Evolutionary conservation across 345 rosid species (phyloP).

Genomic region (Camelina neglecta): DNA sequence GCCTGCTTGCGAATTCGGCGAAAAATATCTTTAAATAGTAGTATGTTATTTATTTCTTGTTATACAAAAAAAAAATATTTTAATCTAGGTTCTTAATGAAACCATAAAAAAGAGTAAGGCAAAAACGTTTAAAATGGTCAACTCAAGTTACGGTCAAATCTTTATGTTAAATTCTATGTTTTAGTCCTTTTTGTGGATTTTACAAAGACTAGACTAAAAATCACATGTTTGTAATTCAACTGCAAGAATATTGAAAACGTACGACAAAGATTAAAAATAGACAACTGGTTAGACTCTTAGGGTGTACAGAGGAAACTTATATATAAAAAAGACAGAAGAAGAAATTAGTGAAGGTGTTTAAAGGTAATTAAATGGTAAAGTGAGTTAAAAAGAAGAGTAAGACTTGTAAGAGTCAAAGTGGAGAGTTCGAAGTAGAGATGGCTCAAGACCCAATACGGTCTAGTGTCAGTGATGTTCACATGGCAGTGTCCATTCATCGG

Average conservation of each 20-base stretch:
- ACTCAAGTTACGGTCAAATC: constrained; percentile 26
- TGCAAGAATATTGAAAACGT: constrained; percentile 21
- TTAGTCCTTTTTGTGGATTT: constrained; percentile 13
- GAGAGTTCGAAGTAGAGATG: constrained; percentile 54
- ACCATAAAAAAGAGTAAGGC: too few species aligned
- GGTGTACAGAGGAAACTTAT: neutral
- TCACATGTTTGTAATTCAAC: constrained; percentile 27
- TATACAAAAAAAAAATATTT: neutral
- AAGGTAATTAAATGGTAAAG: constrained; percentile 22
- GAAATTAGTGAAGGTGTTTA: constrained; percentile 30
- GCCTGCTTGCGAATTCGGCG: constrained; percentile 3
- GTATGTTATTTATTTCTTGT: neutral
- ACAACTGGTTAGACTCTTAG: constrained; percentile 3
- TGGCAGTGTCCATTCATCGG: constrained; percentile 51
- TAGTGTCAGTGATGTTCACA: constrained; percentile 61
- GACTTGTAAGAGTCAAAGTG: constrained; percentile 53
- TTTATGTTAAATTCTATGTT: neutral
- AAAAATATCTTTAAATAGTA: neutral
- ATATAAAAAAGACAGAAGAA: neutral
- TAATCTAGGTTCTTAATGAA: neutral
- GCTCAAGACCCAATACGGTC: constrained; percentile 53
- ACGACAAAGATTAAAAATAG: constrained; percentile 11
- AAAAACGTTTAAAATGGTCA: constrained; percentile 15
- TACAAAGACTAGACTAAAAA: constrained; percentile 28
- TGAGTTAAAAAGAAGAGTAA: constrained; percentile 39